Evolutionary conservation across 768 basidiomycete species (phyloP).

Genomic region (Tylopilus vinaceipallidus): DNA sequence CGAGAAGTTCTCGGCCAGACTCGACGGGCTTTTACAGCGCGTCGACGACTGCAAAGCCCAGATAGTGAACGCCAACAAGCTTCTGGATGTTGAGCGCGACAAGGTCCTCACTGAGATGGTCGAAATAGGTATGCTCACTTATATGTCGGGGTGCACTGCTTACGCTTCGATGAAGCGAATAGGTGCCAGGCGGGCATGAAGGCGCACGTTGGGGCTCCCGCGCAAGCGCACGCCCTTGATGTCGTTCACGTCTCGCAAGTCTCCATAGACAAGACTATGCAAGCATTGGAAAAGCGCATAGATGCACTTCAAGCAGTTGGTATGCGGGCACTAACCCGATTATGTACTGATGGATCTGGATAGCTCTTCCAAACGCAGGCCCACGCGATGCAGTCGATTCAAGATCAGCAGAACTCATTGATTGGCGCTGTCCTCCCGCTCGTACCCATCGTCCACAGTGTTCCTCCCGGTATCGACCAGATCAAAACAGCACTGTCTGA

Average conservation of each 20-base stretch:
- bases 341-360: constrained; percentile 29
- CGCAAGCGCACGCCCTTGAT: constrained; percentile 44
- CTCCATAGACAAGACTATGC: constrained; percentile 39
- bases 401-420: constrained; percentile 32
- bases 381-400: constrained; percentile 56
- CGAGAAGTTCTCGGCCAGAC: constrained; percentile 60
- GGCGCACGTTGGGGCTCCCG: constrained; percentile 54
- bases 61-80: constrained; percentile 48
- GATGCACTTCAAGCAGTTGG: constrained; percentile 54
- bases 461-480: constrained; percentile 52
- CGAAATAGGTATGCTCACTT: constrained; percentile 4
- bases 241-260: constrained; percentile 39
- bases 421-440: constrained; percentile 55
- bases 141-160: not conserved
- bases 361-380: constrained; percentile 50
- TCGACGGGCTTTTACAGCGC: constrained; percentile 48
- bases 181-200: constrained; percentile 62
- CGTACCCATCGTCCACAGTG: constrained; percentile 55
- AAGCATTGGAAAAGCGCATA: constrained; percentile 51
- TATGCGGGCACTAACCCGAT: not conserved
- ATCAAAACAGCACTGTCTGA: constrained; percentile 19
- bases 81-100: constrained; percentile 63
- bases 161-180: constrained; percentile 45
- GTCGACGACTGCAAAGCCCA: constrained; percentile 54
- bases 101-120: constrained; percentile 49